Percentiles rank a stretch among this genome's conserved stretches.
Evolutionary conservation across 78 protist species (phyloP).

Genomic region (Tieghemostelium lacteum): DNA sequence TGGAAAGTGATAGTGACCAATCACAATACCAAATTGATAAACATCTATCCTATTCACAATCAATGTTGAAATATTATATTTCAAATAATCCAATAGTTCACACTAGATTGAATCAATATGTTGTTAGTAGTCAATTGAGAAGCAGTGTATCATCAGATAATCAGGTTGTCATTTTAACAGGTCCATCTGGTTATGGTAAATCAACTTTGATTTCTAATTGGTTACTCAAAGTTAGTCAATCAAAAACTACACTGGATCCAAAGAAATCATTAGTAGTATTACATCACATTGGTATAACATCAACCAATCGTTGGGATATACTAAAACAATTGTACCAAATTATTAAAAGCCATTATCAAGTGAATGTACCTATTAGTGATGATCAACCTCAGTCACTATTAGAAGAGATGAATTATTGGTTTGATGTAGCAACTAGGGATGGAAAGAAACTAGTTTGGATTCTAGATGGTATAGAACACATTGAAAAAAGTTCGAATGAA

Average conservation of each 20-base stretch:
- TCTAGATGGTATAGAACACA: slow-evolving; percentile 14
- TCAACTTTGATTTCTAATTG: slow-evolving; percentile 28
- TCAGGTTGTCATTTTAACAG: background rate
- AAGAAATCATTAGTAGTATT: slow-evolving; percentile 4
- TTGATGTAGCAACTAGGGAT: slow-evolving; percentile 35
- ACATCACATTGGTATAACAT: slow-evolving; percentile 14
- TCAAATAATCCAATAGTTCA: background rate
- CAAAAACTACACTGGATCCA: background rate
- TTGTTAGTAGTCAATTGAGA: background rate
- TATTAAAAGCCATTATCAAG: background rate
- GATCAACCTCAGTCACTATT: background rate
- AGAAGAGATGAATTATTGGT: slow-evolving; percentile 54
- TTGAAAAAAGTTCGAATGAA: slow-evolving; percentile 5
- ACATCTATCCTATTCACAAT: slow-evolving; percentile 30
- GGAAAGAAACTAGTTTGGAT: slow-evolving; percentile 15
- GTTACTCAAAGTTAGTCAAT: background rate
- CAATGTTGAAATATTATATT: background rate
- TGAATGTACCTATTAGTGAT: slow-evolving; percentile 3
- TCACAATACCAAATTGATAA: slow-evolving; percentile 15
- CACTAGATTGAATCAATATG: slow-evolving; percentile 6
- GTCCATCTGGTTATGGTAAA: slow-evolving; percentile 22
- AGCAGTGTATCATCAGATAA: background rate
- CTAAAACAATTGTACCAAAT: slow-evolving; percentile 2
- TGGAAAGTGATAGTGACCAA: background rate
- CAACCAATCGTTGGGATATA: slow-evolving; percentile 15